These are phyloP conservation scores for Cylindrotheca closterium DNA, from an alignment of 108 stramenopile species.

Conservation along the genomic window DNA sequence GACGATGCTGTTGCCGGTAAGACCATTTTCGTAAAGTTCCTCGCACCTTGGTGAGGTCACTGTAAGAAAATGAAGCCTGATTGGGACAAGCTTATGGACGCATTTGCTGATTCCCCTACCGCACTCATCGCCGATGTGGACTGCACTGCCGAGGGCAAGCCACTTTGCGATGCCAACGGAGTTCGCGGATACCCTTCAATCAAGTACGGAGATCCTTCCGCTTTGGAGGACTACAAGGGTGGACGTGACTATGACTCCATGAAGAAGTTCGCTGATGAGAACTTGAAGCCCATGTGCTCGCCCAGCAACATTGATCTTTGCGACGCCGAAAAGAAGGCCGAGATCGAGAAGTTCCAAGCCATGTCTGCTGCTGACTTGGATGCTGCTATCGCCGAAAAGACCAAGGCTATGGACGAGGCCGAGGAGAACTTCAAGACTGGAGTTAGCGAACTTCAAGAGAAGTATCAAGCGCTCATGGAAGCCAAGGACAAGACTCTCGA, in stretches of 20 bases:
- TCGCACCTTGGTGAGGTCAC: conserved; percentile 71
- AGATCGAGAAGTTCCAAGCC: conserved; percentile 69
- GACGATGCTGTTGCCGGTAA: conserved; percentile 60
- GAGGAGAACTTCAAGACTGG: conserved; percentile 66
- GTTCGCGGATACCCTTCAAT: conserved; percentile 84
- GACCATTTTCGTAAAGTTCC: conserved; percentile 81
- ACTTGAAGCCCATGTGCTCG: conserved; percentile 64
- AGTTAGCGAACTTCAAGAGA: conserved; percentile 68
- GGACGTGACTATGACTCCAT: conserved; percentile 67
- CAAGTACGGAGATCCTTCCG: conserved; percentile 72
- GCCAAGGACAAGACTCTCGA: conserved; percentile 76
- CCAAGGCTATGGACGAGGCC: conserved; percentile 64
- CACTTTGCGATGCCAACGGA: conserved; percentile 77
- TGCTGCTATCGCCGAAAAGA: conserved; percentile 59
- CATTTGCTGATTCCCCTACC: conserved; percentile 48
- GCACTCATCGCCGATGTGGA: conserved; percentile 86
- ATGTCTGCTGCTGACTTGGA: conserved; percentile 55
- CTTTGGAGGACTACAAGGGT: conserved; percentile 85
- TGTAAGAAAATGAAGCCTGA: conserved; percentile 66
- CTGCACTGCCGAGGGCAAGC: conserved; percentile 75
- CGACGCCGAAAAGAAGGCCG: conserved; percentile 74
- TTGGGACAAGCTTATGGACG: conserved; percentile 85
- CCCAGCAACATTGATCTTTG: conserved; percentile 74
- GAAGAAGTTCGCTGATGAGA: conserved; percentile 69
- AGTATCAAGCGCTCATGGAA: conserved; percentile 52